Percentiles rank a stretch among this genome's conserved stretches.
phyloP scores from a whole-genome alignment of 2,329 filamentous ascomycete genomes.

The Phyllachora maydis region DNA sequence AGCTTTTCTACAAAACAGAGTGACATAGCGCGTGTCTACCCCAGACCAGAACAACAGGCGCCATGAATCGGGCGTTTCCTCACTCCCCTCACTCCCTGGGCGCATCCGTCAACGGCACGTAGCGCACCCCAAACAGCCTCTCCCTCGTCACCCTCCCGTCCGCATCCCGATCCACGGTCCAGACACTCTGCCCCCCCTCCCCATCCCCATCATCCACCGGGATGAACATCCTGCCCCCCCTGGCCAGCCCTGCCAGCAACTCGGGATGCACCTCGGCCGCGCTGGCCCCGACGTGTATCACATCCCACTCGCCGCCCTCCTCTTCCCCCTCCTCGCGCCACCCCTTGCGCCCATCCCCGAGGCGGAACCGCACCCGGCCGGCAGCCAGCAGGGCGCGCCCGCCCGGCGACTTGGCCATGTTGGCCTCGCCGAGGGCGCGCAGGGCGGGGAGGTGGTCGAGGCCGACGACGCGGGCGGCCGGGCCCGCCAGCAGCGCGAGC shows the following conservation, averaged over 20 bases:
- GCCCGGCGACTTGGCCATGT: slow-evolving; percentile 41
- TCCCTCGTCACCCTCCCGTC: slow-evolving; percentile 38
- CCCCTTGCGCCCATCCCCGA: slow-evolving; percentile 53
- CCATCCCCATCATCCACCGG: slow-evolving; percentile 38
- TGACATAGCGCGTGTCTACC: too few relatives aligned
- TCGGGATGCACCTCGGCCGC: slow-evolving; percentile 52
- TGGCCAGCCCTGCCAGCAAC: slow-evolving; percentile 56
- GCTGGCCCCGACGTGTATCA: slow-evolving; percentile 86
- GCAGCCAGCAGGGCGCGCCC: slow-evolving; percentile 38
- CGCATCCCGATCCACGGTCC: slow-evolving; percentile 51
- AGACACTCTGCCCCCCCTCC: slow-evolving; percentile 41
- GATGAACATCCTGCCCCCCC: slow-evolving; percentile 66
- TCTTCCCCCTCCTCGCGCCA: slow-evolving; percentile 29
- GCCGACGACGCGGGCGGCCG: slow-evolving; percentile 36
- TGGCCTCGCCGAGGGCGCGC: slow-evolving; percentile 37
- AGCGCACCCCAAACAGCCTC: slow-evolving; percentile 49
- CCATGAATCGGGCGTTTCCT: too few relatives aligned
- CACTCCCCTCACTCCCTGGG: slow-evolving; percentile 16
- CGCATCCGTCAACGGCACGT: slow-evolving; percentile 59
- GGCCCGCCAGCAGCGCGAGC: slow-evolving; percentile 54
- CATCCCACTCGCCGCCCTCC: slow-evolving; percentile 48
- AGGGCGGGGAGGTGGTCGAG: slow-evolving; percentile 53
- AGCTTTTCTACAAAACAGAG: too few relatives aligned
- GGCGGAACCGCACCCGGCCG: slow-evolving; percentile 50
- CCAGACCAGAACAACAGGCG: too few relatives aligned